These are phyloP conservation scores for Quercus bicolor DNA, from an alignment of 306 rosid species.

Conservation along the genomic window DNA sequence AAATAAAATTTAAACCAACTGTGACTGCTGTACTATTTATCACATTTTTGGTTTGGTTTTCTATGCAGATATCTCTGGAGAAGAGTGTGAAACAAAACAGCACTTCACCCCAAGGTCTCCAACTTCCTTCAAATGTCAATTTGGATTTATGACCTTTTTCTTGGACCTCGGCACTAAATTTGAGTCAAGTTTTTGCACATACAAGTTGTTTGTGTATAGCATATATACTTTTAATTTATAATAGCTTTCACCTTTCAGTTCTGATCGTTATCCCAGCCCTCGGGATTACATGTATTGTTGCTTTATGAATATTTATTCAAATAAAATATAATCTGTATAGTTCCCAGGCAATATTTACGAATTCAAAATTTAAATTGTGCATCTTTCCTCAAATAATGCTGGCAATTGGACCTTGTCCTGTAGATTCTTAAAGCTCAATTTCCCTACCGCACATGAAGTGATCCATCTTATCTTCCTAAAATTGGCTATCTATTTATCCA, in stretches of 20 bases:
- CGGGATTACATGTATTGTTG: neutral
- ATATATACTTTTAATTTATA: constrained; percentile 15
- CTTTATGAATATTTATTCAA: neutral
- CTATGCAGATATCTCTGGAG: constrained; percentile 69
- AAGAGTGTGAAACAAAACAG: constrained; percentile 44
- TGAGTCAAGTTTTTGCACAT: constrained; percentile 21
- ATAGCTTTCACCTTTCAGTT: neutral
- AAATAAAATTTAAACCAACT: neutral
- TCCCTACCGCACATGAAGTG: neutral
- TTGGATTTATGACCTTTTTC: constrained; percentile 34
- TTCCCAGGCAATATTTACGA: neutral
- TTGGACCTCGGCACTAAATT: neutral
- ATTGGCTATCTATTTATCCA: neutral
- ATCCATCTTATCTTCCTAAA: neutral
- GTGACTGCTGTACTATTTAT: constrained; percentile 4
- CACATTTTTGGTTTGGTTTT: constrained; percentile 20
- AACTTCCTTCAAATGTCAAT: constrained; percentile 24
- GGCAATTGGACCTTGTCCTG: neutral
- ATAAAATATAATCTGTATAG: neutral
- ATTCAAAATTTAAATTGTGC: neutral
- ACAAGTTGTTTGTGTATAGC: constrained; percentile 27
- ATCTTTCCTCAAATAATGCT: neutral
- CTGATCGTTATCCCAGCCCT: constrained; percentile 16
- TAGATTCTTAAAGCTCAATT: neutral
- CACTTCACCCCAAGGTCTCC: constrained; percentile 27